Evolutionary conservation across 1,284 basidiomycete genomes (phyloP).

Genomic region (Waitea zeae): DNA sequence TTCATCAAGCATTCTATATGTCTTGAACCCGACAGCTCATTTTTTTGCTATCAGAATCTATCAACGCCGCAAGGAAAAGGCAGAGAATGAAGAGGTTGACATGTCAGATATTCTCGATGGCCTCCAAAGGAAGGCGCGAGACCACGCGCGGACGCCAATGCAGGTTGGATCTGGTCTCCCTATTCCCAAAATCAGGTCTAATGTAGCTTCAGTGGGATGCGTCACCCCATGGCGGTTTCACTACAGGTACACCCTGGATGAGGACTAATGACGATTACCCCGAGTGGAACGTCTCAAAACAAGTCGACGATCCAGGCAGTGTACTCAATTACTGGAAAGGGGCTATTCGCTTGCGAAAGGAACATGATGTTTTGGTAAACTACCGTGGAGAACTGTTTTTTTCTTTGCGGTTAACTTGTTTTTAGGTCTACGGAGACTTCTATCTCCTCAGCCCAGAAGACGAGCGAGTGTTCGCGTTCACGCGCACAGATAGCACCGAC

Average conservation of each 20-base stretch:
- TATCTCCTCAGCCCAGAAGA: constrained; percentile 24
- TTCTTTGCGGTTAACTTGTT: background rate
- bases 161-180: constrained; percentile 20
- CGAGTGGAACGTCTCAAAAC: constrained; percentile 40
- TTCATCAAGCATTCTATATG: constrained; percentile 1
- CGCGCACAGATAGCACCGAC: constrained; percentile 20
- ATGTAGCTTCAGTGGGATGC: constrained; percentile 37
- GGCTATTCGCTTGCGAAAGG: constrained; percentile 33
- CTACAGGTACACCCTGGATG: constrained; percentile 57
- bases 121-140: constrained; percentile 47
- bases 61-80: constrained; percentile 19
- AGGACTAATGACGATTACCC: constrained; percentile 52
- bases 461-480: constrained; percentile 37
- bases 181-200: background rate
- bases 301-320: constrained; percentile 28
- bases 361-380: constrained; percentile 33
- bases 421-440: constrained; percentile 42
- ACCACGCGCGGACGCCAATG: constrained; percentile 54
- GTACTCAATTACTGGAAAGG: constrained; percentile 44
- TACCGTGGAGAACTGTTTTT: background rate
- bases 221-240: constrained; percentile 43
- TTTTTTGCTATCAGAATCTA: constrained; percentile 8
- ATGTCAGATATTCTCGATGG: constrained; percentile 39
- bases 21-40: background rate
- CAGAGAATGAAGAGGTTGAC: constrained; percentile 22